Percentiles rank a stretch among this genome's conserved stretches.
These are phyloP conservation scores for Mortierella hygrophila DNA, from an alignment of 192 early-diverging fungal genomes.

Conservation along the genomic window DNA sequence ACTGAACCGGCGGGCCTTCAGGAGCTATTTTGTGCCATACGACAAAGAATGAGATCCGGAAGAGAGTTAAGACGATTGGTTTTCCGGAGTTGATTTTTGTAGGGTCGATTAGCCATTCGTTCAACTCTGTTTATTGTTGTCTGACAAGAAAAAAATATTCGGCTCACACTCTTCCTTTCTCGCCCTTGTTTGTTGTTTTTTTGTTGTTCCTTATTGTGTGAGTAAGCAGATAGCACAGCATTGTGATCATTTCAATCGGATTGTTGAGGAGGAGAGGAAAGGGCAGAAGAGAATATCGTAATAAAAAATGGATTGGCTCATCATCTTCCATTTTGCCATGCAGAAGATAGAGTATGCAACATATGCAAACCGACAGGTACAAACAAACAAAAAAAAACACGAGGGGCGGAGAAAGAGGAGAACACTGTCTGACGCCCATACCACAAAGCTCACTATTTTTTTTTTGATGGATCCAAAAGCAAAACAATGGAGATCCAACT, in stretches of 20 bases:
- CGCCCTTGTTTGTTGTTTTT: background rate
- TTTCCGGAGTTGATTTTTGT: background rate
- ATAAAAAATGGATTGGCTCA: background rate
- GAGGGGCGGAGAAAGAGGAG: no score
- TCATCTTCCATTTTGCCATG: background rate
- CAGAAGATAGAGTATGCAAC: background rate
- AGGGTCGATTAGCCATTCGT: background rate
- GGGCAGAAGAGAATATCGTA: background rate
- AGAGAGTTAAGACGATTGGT: background rate
- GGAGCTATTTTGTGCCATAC: constrained; percentile 12
- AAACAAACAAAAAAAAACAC: constrained; percentile 4
- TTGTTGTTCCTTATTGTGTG: background rate
- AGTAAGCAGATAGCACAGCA: background rate
- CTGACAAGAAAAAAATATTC: background rate
- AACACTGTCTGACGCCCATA: background rate
- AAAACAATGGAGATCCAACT: constrained; percentile 9
- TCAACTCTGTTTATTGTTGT: background rate
- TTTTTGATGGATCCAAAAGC: background rate
- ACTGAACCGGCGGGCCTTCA: constrained; percentile 64
- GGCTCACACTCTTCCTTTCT: background rate
- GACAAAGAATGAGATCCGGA: background rate
- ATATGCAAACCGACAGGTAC: background rate
- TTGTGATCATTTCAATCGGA: background rate
- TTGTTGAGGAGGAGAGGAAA: background rate
- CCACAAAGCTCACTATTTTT: background rate